Conservation (phyloP, 768 basidiomycete species). For the Boletus rubroflammeus region DNA sequence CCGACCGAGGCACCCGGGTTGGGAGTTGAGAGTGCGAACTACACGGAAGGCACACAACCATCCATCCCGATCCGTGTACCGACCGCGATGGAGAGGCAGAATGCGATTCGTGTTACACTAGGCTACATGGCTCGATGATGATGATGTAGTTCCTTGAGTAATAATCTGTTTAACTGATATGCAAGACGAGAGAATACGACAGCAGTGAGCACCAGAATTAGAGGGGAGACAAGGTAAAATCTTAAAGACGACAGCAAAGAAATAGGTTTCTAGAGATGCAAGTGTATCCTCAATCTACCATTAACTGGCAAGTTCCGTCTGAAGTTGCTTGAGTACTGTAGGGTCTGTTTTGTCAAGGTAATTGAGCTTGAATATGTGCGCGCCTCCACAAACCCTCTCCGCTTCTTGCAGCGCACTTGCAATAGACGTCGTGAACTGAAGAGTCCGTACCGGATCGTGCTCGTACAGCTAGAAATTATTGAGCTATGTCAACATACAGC, state of each 20-base stretch:
- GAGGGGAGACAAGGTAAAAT: neutral
- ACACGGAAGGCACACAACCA: constrained; percentile 19
- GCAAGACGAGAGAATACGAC: constrained; percentile 1
- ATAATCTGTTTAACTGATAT: constrained; percentile 1
- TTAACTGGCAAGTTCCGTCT: constrained; percentile 40
- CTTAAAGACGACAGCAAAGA: neutral
- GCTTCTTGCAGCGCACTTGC: constrained; percentile 58
- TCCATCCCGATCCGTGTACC: constrained; percentile 47
- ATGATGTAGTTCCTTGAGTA: neutral
- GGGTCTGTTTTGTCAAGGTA: constrained; percentile 71
- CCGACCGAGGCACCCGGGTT: constrained; percentile 10
- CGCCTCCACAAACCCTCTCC: constrained; percentile 56
- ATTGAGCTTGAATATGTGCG: constrained; percentile 51
- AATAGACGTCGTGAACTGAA: constrained; percentile 60
- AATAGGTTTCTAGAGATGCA: neutral
- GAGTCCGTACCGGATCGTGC: constrained; percentile 66
- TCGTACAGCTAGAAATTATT: constrained; percentile 54
- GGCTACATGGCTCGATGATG: constrained; percentile 6
- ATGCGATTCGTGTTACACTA: constrained; percentile 38
- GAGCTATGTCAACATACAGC: constrained; percentile 2
- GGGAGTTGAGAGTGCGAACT: neutral
- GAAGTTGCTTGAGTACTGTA: constrained; percentile 68
- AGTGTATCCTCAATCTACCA: neutral
- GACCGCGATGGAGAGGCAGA: constrained; percentile 44
- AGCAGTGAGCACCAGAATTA: constrained; percentile 1